Conservation (phyloP, 2,329 filamentous ascomycete species). For the Neofusicoccum laricinum region DNA sequence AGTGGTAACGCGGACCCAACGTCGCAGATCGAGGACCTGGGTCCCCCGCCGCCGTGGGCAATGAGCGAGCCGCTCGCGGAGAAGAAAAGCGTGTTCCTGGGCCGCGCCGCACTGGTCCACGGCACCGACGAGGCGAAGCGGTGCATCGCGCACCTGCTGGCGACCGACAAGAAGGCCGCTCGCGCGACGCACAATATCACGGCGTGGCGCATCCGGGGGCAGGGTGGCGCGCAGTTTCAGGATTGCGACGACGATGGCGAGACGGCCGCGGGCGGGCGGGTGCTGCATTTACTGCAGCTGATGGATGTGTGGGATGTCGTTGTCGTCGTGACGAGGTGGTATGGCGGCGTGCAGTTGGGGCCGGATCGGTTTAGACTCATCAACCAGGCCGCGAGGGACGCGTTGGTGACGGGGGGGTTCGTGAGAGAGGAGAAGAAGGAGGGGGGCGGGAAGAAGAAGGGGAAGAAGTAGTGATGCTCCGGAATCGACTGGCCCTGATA, state of each 20-base stretch:
- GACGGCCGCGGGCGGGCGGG: conserved; percentile 79
- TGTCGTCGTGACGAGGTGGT: conserved; percentile 93
- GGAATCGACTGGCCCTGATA: no score
- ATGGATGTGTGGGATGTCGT: conserved; percentile 93
- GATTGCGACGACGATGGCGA: conserved; percentile 97
- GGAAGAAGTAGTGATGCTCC: conserved; percentile 5
- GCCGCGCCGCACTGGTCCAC: conserved; percentile 67
- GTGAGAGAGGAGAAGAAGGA: conserved; percentile 51
- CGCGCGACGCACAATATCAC: conserved; percentile 92
- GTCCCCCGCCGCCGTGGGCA: conserved; percentile 61
- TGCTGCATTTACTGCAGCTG: conserved; percentile 87
- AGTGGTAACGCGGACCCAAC: conserved; percentile 31
- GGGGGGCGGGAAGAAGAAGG: conserved; percentile 32
- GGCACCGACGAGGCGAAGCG: conserved; percentile 68
- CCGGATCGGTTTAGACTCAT: conserved; percentile 89
- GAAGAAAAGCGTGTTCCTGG: conserved; percentile 85
- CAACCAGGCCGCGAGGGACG: conserved; percentile 80
- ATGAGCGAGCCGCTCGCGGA: conserved; percentile 72
- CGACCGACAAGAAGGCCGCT: conserved; percentile 80
- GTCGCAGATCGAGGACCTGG: conserved; percentile 33
- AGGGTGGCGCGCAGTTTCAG: conserved; percentile 62
- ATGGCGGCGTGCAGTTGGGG: conserved; percentile 84
- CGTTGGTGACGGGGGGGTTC: conserved; percentile 73
- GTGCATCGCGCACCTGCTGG: conserved; percentile 72
- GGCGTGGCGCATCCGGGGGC: conserved; percentile 77